Conservation (phyloP, 331 rosid genomes). For the Rosa hybrid region DNA sequence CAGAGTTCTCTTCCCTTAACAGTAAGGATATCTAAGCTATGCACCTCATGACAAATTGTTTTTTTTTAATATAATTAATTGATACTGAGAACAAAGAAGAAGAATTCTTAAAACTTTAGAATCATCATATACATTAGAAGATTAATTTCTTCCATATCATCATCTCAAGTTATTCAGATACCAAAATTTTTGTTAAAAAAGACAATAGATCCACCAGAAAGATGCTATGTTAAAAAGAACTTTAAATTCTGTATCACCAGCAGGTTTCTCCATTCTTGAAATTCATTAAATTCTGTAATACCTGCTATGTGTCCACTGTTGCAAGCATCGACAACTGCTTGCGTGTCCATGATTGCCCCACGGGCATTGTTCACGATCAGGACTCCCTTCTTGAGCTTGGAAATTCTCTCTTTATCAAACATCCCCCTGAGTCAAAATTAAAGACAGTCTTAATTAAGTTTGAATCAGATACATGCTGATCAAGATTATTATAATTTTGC, state of each 20-base stretch:
- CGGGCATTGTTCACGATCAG: slow-evolving; percentile 90
- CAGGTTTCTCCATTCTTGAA: slow-evolving; percentile 3
- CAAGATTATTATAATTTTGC: background rate
- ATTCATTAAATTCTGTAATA: slow-evolving; percentile 28
- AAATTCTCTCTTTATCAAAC: slow-evolving; percentile 75
- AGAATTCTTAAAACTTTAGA: background rate
- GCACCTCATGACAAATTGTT: background rate
- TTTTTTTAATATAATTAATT: background rate
- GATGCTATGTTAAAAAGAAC: background rate
- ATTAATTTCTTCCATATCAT: background rate
- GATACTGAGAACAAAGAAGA: background rate
- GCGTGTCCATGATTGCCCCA: slow-evolving; percentile 91
- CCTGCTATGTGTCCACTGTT: slow-evolving; percentile 85
- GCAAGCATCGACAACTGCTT: slow-evolving; percentile 88
- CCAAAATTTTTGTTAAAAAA: background rate
- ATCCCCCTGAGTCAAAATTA: slow-evolving; percentile 61
- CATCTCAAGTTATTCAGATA: background rate
- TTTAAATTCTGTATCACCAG: background rate
- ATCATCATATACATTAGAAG: background rate
- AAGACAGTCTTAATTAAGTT: slow-evolving; percentile 16
- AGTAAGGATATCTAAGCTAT: background rate
- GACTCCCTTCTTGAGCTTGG: slow-evolving; percentile 87
- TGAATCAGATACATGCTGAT: background rate
- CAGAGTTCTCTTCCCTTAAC: background rate
- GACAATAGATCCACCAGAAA: background rate